phyloP scores from a whole-genome alignment of 73 alveolate genomes.

The Paramecium tetraurelia region DNA sequence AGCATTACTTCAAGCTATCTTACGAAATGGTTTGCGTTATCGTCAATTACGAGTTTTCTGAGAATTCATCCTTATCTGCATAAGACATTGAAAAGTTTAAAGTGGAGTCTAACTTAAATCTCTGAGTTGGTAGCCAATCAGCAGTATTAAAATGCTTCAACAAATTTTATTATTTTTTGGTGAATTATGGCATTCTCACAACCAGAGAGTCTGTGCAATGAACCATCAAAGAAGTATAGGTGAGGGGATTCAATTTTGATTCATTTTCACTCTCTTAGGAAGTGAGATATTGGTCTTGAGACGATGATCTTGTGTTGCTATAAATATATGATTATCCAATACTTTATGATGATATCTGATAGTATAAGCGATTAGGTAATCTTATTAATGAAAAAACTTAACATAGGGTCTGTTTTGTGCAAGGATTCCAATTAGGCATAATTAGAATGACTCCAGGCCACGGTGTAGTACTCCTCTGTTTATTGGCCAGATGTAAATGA shows the following conservation, averaged over 20 bases:
- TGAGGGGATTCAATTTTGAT: not conserved
- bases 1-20: not conserved
- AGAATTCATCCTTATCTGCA: not conserved
- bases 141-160: not conserved
- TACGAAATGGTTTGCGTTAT: not conserved
- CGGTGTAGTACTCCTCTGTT: not conserved
- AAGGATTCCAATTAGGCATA: not conserved
- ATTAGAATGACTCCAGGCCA: slow-evolving; percentile 1
- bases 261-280: not conserved
- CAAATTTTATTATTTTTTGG: not conserved
- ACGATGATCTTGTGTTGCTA: not conserved
- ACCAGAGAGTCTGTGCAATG: slow-evolving; percentile 13
- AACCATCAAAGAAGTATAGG: not conserved
- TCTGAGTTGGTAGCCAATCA: not conserved
- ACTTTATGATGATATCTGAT: slow-evolving; percentile 19
- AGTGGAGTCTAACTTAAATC: not conserved
- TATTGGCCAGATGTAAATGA: not conserved
- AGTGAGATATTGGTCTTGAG: not conserved
- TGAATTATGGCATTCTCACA: not conserved
- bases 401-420: not conserved
- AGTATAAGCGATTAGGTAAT: not conserved
- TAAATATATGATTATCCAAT: not conserved
- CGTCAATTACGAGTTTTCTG: not conserved
- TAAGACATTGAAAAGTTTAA: not conserved
- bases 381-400: not conserved